A percentile compares a stretch with the other conserved stretches of the same genome.
Conservation (phyloP, 2,329 filamentous ascomycete species). For the Epichloe elymi region DNA sequence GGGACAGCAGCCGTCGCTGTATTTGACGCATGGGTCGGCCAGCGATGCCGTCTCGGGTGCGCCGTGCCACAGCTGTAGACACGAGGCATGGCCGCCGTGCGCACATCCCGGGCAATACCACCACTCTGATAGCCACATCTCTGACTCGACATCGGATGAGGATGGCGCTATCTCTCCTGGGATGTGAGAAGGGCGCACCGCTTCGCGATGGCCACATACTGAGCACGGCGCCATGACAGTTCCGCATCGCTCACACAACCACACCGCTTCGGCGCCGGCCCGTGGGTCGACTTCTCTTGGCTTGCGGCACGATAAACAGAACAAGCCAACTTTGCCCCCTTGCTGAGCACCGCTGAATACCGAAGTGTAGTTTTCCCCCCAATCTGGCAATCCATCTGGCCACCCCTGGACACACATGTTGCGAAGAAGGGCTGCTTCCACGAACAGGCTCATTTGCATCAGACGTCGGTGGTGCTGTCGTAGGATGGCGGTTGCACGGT, state of each 20-base stretch:
- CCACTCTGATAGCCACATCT: slow-evolving; percentile 32
- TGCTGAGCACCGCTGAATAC: slow-evolving; percentile 43
- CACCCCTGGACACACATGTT: slow-evolving; percentile 48
- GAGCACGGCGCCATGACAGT: slow-evolving; percentile 42
- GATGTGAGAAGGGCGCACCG: slow-evolving; percentile 24
- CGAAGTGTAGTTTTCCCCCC: slow-evolving; percentile 41
- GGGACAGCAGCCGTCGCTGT: slow-evolving; percentile 46
- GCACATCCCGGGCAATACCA: slow-evolving; percentile 51
- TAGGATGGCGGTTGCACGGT: slow-evolving; percentile 43
- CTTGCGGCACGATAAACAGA: slow-evolving; percentile 43
- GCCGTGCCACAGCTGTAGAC: slow-evolving; percentile 46
- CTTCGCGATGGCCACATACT: slow-evolving; percentile 42
- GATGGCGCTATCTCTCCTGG: slow-evolving; percentile 17
- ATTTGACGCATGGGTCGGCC: slow-evolving; percentile 14
- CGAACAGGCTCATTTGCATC: slow-evolving; percentile 44
- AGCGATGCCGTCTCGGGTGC: slow-evolving; percentile 14
- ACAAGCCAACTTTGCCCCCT: slow-evolving; percentile 38
- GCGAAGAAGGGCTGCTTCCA: slow-evolving; percentile 46
- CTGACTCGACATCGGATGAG: slow-evolving; percentile 10
- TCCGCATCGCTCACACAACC: slow-evolving; percentile 44
- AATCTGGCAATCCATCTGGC: slow-evolving; percentile 36
- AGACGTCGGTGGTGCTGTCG: slow-evolving; percentile 48
- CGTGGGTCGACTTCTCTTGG: slow-evolving; percentile 40
- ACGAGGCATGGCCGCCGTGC: slow-evolving; percentile 49
- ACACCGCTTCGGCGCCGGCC: slow-evolving; percentile 32